Conservation (phyloP, 2,329 filamentous ascomycete genomes). For the Calycina herbarum region DNA sequence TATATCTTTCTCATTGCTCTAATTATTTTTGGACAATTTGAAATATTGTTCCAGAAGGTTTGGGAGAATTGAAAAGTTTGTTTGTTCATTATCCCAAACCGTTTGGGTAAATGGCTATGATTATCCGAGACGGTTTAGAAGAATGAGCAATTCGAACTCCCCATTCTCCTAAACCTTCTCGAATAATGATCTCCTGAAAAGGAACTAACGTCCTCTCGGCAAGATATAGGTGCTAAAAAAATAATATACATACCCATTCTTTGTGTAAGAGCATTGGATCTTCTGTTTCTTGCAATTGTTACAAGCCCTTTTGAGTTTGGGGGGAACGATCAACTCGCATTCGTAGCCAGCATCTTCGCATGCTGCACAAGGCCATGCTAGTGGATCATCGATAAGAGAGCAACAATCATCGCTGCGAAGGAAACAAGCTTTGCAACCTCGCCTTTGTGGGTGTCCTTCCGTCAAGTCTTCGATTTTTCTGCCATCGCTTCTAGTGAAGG, state of each 20-base stretch:
- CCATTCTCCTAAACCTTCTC: no score
- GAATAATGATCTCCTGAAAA: no score
- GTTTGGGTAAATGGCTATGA: no score
- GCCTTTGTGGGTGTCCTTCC: slow-evolving; percentile 27
- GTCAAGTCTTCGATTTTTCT: slow-evolving; percentile 25
- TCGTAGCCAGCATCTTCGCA: slow-evolving; percentile 28
- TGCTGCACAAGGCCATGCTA: slow-evolving; percentile 30
- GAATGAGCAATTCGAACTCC: no score
- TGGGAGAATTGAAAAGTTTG: no score
- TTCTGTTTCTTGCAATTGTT: slow-evolving; percentile 27
- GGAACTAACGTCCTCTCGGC: no score
- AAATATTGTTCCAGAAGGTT: no score
- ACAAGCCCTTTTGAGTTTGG: slow-evolving; percentile 27
- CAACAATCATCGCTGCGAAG: slow-evolving; percentile 28
- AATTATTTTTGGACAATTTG: no score
- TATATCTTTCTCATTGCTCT: not conserved
- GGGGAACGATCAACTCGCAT: slow-evolving; percentile 30
- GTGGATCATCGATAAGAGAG: slow-evolving; percentile 26
- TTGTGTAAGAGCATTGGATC: slow-evolving; percentile 24
- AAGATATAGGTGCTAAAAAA: not conserved
- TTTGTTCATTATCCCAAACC: no score
- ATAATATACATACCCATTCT: slow-evolving; percentile 13
- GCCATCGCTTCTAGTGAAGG: slow-evolving; percentile 26
- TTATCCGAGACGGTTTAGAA: no score
- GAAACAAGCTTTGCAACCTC: slow-evolving; percentile 35